Conservation (phyloP, 164 flowering plant genomes). For the Berberis vulgaris region DNA sequence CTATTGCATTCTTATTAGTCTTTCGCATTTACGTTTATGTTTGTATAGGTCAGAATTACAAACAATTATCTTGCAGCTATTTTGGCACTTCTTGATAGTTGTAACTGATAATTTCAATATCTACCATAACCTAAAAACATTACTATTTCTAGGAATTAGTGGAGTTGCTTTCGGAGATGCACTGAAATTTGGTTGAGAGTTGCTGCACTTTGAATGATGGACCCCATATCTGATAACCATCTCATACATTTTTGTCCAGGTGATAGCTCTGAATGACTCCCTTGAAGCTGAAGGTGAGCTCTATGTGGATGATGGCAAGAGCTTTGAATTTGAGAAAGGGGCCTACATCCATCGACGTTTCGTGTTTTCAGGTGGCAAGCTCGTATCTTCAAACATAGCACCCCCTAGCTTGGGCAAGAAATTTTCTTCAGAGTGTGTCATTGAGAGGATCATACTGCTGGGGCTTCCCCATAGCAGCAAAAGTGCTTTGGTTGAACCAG, state of each 20-base stretch:
- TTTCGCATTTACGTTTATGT: no score
- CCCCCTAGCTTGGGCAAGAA: slow-evolving; percentile 20
- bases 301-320: slow-evolving; percentile 89
- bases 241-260: slow-evolving; percentile 32
- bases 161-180: no score
- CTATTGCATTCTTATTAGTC: no score
- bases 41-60: no score
- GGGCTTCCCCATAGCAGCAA: slow-evolving; percentile 44
- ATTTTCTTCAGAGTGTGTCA: slow-evolving; percentile 40
- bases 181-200: no score
- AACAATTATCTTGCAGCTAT: no score
- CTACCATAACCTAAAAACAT: no score
- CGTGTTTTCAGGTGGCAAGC: slow-evolving; percentile 61
- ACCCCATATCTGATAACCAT: background rate
- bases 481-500: slow-evolving; percentile 61
- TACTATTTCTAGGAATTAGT: no score
- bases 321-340: slow-evolving; percentile 71
- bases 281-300: slow-evolving; percentile 87
- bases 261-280: slow-evolving; percentile 80
- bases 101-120: no score
- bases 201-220: background rate
- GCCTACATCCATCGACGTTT: slow-evolving; percentile 85
- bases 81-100: no score
- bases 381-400: slow-evolving; percentile 44
- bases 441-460: slow-evolving; percentile 80